Base-by-base conservation (phyloP, 345 rosid species). In the Salix udensis region DNA sequence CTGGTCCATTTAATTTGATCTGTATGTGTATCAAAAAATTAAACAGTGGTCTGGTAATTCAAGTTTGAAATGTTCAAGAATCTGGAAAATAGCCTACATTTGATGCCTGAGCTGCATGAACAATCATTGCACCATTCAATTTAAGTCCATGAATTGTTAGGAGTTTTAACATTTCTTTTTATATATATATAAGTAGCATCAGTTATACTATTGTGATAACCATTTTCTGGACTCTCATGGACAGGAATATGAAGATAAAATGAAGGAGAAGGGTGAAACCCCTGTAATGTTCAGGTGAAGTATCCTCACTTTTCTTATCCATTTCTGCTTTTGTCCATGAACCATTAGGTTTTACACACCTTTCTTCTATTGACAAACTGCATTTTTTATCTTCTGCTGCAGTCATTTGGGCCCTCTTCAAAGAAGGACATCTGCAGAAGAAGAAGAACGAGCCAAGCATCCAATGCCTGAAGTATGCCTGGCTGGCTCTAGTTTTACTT, bases 201-300 rank as follows among this genome's bases (percentile, higher is more conserved):
- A 24, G 42, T 60, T 73, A 6, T 36, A 40, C 52, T 8, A 19
- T 15, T 10, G 37, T 31, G 75, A 26, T 77, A 21, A 64, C 28
- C 44, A 67, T 67, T 28, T 69, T 60, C 37, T 15, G 39, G 79
- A 19, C 66, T 82, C 30, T 31, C 39, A 18, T 80, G 53, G 42
- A 31, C 84, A 96, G 98, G 99, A 93, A 78, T 88, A 89, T 75
- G 91, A 91, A 70, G 98, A 96, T 61, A 96, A 96, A 85, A 89
- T 92, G 94, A 91, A 88, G 82, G 99, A 96, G 80, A 89, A 89
- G 90, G 98, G 99, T 68, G 99, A 92, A 85, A 78, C 92, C 6
- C 93, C 99, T 39, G 97, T 96, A 79, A 96, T 96, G 99, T 93
- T 96, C 88, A 91, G 98, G 99, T 96, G 82, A 76, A 40, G 46